A percentile compares a stretch with the other conserved stretches of the same genome.
Evolutionary conservation across 805 yeast species (phyloP).

Genomic region (Ogataea trehaloabstinens): DNA sequence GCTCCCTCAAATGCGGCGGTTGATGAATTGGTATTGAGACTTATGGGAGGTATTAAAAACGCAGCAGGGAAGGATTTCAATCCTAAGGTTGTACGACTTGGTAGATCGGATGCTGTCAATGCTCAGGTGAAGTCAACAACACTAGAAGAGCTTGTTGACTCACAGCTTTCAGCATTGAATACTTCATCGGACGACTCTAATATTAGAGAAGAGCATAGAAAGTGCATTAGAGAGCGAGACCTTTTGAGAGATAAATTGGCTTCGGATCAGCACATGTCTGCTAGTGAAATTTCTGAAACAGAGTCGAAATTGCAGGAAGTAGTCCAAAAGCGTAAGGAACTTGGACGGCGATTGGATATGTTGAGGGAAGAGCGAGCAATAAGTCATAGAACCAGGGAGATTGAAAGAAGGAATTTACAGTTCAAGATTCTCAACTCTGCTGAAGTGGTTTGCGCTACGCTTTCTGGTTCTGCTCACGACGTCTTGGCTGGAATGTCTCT

Average conservation of each 20-base stretch:
- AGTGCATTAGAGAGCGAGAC: conserved; percentile 58
- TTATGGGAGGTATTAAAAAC: conserved; percentile 66
- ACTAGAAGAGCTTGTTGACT: conserved; percentile 81
- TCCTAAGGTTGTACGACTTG: conserved; percentile 81
- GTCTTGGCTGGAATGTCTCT: conserved; percentile 71
- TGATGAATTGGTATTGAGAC: conserved; percentile 85
- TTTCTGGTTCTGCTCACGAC: conserved; percentile 94
- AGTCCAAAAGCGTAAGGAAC: conserved; percentile 59
- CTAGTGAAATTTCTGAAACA: conserved; percentile 46
- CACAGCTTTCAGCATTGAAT: conserved; percentile 42
- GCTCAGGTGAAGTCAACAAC: conserved; percentile 78
- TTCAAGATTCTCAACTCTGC: conserved; percentile 69
- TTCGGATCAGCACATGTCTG: conserved; percentile 21
- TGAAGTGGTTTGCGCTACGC: conserved; percentile 84
- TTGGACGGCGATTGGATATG: conserved; percentile 73
- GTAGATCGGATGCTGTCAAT: conserved; percentile 85
- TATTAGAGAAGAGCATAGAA: conserved; percentile 49
- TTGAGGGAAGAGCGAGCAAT: conserved; percentile 72
- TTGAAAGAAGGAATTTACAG: conserved; percentile 73
- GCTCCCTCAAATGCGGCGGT: conserved; percentile 99
- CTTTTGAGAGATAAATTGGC: conserved; percentile 41
- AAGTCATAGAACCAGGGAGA: conserved; percentile 70
- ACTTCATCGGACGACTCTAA: conserved; percentile 40
- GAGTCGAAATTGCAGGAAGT: conserved; percentile 54
- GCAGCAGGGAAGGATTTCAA: conserved; percentile 49